Base-by-base conservation (phyloP, 2,329 filamentous ascomycete species). In the Nigrospora sphaerica region DNA sequence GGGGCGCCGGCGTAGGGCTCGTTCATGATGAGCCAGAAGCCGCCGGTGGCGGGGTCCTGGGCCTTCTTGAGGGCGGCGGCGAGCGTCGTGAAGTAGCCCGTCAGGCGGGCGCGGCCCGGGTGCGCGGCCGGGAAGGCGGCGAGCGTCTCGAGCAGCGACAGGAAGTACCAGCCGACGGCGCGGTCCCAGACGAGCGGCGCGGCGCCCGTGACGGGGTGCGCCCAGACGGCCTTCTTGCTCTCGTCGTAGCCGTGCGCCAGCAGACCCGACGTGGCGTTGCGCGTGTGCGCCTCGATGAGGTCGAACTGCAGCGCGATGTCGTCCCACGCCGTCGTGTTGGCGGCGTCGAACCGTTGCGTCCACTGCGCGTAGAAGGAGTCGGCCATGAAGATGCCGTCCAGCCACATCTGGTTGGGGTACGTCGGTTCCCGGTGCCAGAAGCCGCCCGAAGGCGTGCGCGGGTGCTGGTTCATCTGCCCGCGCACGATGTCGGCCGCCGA, bases 1-100 rank as follows among this genome's bases (percentile, higher is more conserved):
- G 68, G 51, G 35, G 59, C 54, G 1, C 68, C 70, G 0, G 71
- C 67, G 46, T 74, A 72, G 23, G 67, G 60, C 47, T 71, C 66
- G 52, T 70, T 71, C 70, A 81, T 76, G 38, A 81, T 64, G 44
- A 80, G 62, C 73, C 75, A 81, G 77, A 78, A 83, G 7, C 74
- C 77, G 0, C 76, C 74, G 2, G 53, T 54, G 16, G 54, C 49
- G 23, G 23, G 23, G 47, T 77, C 72, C 39, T 70, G 71, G 0
- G 68, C 62, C 14, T 58, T 58, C 47, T 68, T 65, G 13, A 77
- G 51, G 3, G 67, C 70, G 0, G 62, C 59, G 2, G 72, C 65
- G 2, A 74, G 64, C 4, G 65, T 65, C 4, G 58, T 59, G 44
- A 71, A 69, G 53, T 72, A 71, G 4, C 50, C 52, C 17, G 62